Conservation (phyloP, 164 flowering plant species). For the Tinospora cordifolia region DNA sequence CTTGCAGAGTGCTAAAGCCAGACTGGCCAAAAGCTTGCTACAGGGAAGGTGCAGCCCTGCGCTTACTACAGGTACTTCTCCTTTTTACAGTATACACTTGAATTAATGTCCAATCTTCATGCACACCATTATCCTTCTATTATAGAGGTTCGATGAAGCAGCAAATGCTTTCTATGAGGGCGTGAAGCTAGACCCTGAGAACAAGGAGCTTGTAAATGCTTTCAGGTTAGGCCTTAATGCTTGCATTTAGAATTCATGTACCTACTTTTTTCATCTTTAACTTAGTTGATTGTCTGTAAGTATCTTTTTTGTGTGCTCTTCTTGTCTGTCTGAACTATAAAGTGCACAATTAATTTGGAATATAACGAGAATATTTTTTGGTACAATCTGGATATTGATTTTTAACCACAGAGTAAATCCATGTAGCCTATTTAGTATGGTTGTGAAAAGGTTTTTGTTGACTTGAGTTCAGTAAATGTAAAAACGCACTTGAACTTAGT, state of each 20-base stretch:
- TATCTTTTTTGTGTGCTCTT: background rate
- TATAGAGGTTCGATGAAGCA: slow-evolving; percentile 90
- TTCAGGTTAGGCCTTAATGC: slow-evolving; percentile 75
- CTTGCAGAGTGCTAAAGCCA: slow-evolving; percentile 72
- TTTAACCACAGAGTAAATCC: background rate
- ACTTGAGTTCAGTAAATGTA: no score
- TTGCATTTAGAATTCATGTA: no score
- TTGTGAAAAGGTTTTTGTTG: background rate
- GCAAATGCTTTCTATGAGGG: slow-evolving; percentile 96
- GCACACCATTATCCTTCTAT: background rate
- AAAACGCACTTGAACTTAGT: no score
- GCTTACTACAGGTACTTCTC: slow-evolving; percentile 57
- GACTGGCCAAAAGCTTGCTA: slow-evolving; percentile 93
- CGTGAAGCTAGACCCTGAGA: slow-evolving; percentile 82
- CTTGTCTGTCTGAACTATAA: background rate
- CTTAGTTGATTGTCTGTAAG: background rate
- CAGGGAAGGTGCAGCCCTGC: slow-evolving; percentile 90
- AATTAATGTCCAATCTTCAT: background rate
- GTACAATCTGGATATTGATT: background rate
- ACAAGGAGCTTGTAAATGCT: slow-evolving; percentile 72
- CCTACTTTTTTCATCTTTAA: background rate
- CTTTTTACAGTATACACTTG: background rate
- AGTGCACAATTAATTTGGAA: background rate
- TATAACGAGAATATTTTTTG: background rate
- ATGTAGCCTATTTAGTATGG: background rate